Evolutionary conservation across 2,329 filamentous ascomycete species (phyloP).

Genomic region (Aureobasidium sp.): DNA sequence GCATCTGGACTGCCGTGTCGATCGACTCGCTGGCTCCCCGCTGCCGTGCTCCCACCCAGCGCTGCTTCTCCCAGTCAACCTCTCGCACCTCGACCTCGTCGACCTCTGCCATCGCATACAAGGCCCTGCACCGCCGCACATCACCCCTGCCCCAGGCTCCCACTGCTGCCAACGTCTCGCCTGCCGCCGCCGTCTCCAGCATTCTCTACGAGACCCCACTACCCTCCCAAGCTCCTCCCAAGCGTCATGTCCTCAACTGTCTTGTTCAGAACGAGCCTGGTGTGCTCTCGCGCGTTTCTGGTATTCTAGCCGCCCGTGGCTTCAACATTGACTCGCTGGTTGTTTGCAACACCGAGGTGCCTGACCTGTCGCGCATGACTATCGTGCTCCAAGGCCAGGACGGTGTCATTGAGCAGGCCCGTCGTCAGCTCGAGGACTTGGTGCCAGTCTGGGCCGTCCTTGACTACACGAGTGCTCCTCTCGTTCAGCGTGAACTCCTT

Average conservation of each 20-base stretch:
- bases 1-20: slow-evolving; percentile 16
- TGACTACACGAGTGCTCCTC: slow-evolving; percentile 85
- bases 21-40: slow-evolving; percentile 9
- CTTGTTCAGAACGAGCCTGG: slow-evolving; percentile 98
- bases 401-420: slow-evolving; percentile 93
- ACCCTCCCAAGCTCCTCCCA: slow-evolving; percentile 73
- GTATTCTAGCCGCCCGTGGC: slow-evolving; percentile 87
- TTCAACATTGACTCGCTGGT: slow-evolving; percentile 99
- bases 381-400: slow-evolving; percentile 96
- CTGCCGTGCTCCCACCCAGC: neutral
- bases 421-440: slow-evolving; percentile 88
- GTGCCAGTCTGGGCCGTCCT: slow-evolving; percentile 98
- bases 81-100: slow-evolving; percentile 48
- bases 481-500: slow-evolving; percentile 91
- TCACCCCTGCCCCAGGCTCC: slow-evolving; percentile 71
- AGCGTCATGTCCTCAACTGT: slow-evolving; percentile 95
- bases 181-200: slow-evolving; percentile 89
- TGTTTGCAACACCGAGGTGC: slow-evolving; percentile 95
- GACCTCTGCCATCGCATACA: slow-evolving; percentile 93
- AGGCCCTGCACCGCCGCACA: slow-evolving; percentile 86
- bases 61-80: neutral
- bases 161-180: slow-evolving; percentile 62
- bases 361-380: slow-evolving; percentile 96
- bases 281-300: slow-evolving; percentile 91
- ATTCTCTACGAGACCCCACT: slow-evolving; percentile 98